Base-by-base conservation (phyloP, 1,139 yeast species). In the Candida freyschussii region DNA sequence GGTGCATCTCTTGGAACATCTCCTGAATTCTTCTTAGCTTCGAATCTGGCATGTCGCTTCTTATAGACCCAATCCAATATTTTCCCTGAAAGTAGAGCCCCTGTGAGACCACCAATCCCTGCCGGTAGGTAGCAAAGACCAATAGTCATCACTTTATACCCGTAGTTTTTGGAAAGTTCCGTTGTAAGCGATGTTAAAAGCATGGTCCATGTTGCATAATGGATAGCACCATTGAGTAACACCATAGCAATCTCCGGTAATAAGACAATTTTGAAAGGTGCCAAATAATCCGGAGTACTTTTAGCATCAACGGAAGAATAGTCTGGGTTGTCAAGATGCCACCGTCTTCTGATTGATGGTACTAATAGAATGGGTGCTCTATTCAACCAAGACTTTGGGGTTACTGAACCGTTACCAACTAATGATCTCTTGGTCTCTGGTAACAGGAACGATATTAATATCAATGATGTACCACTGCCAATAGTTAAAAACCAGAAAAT, bases 401-500 rank as follows among this genome's bases (percentile, higher is more conserved):
- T 49, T 1, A 71, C 55, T 5, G 80, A 69, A 4, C 81, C 76
- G 50, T 82, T 81, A 0, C 91, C 93, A 2, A 77, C 87, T 7
- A 79, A 54, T 0, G 71, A 57, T 37, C 93, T 62, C 39, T 72
- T 74, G 0, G 95, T 84, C 49, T 85, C 95, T 1, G 94, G 94
- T 9, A 83, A 51, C 0, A 68, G 31, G 1, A 76, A 15, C 3
- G 67, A 50, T 1, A 65, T 64, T 2, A 63, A 24, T 0, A 63
- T 7, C 1, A 68, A 48, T 8, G 69, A 57, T 1, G 57, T 37
- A 2, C 77, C 76, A 13, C 78, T 68, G 5, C 78, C 71, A 15
- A 81, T 75, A 5, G 81, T 76, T 32, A 82, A 57, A 41, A 83
- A 80, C 75, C 85, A 78, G 50, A 84, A 85, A 15, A 83, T 75